Evolutionary conservation across 805 yeast species (phyloP), one percentile per base, ranked within the genome.

Genomic region (Lipomyces orientalis): DNA sequence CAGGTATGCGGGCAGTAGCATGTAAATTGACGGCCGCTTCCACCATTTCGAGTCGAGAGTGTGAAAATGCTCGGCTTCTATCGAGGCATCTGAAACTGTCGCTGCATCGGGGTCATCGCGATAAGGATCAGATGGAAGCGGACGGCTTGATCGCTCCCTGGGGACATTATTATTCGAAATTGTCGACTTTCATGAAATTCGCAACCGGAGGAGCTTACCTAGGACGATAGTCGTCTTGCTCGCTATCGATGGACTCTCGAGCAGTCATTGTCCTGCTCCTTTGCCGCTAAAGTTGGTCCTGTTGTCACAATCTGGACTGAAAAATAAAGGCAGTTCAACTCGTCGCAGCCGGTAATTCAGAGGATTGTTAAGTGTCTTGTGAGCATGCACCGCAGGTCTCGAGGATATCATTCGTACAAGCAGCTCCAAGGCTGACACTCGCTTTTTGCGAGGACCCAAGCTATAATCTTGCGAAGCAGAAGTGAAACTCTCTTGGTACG

Each of bases 21-120:
- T 4, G 52, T 6, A 7, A 35, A 58, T 33, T n/a, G 59, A 56
- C 14, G 59, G 59, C 39, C n/a, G 31, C 9, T 25, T 56, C 46
- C 46, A 56, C 59, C 59, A 33, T 31, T 25, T 10, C 34, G 55
- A 25, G 9, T 31, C 25, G 33, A 14, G 3, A 52, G 7, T 6
- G 55, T 4, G 29, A 25, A 25, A 25, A 3, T 25, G 29, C 29
- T 25, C 29, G 29, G n/a, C n/a, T n/a, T n/a, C n/a, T 52, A 10
- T 31, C 55, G 34, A 52, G 9, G 19, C 9, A 7, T 52, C 34
- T 52, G 34, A 31, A 9, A 25, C 34, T 16, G n/a, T 52, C 34
- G n/a, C 34, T 10, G n/a, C 55, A 31, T 52, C 55, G n/a, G 55
- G 34, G n/a, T 52, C 19, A 14, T 25, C 55, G n/a, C 33, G 33